Evolutionary conservation across 2,329 filamentous ascomycete genomes (phyloP).

Genomic region (Cordyceps javanica): DNA sequence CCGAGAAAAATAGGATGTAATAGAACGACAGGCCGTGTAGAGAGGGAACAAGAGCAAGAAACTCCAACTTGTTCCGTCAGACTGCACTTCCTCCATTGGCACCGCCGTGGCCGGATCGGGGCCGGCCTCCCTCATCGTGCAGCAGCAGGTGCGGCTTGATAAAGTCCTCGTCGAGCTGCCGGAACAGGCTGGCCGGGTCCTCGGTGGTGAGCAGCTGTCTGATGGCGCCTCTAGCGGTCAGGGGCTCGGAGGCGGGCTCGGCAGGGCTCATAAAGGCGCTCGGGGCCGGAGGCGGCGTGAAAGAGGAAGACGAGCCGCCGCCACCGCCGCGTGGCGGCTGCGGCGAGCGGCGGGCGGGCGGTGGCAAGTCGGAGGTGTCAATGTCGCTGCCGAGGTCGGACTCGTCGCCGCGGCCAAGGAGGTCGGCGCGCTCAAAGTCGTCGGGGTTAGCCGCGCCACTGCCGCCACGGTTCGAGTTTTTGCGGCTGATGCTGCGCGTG

Average conservation of each 20-base stretch:
- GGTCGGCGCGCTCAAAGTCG: conserved; percentile 50
- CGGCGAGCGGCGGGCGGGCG: conserved; percentile 46
- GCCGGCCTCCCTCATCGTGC: conserved; percentile 43
- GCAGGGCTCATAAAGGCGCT: conserved; percentile 26
- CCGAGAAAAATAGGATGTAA: not conserved
- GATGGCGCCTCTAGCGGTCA: conserved; percentile 72
- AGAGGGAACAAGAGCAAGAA: not conserved
- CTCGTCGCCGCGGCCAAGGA: conserved; percentile 48
- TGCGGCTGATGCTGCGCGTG: conserved; percentile 46
- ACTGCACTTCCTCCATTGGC: conserved; percentile 19
- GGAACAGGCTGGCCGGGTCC: conserved; percentile 85
- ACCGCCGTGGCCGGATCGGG: conserved; percentile 18
- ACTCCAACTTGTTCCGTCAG: conserved; percentile 1
- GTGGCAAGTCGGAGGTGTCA: conserved; percentile 60
- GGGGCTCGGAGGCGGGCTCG: conserved; percentile 30
- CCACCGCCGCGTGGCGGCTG: conserved; percentile 17
- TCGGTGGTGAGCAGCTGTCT: conserved; percentile 77
- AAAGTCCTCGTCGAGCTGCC: conserved; percentile 89
- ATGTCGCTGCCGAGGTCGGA: conserved; percentile 59
- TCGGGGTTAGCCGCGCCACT: conserved; percentile 25
- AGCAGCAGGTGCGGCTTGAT: conserved; percentile 88
- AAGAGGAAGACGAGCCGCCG: conserved; percentile 18
- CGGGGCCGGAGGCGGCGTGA: conserved; percentile 20
- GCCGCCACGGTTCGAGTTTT: conserved; percentile 31
- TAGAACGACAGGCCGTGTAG: no score